These are phyloP conservation scores for Panicum virgatum DNA, from an alignment of 202 grass and related monocot species.

Conservation along the genomic window DNA sequence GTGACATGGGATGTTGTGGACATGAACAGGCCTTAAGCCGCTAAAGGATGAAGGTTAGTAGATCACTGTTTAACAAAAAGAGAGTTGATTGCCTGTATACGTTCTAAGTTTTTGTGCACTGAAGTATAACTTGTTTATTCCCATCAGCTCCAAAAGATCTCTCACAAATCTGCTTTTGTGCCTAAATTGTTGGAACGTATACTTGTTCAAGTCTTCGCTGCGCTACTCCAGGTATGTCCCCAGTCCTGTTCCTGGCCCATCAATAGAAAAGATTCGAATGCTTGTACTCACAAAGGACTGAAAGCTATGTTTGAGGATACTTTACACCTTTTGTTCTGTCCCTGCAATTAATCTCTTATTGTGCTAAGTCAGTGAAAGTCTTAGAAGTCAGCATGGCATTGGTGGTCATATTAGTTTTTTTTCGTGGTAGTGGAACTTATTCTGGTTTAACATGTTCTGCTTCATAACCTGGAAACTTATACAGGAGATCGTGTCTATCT, in stretches of 20 bases:
- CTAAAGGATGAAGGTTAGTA: too few relatives aligned
- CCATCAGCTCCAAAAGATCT: too few relatives aligned
- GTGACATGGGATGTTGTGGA: too few relatives aligned
- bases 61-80: too few relatives aligned
- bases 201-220: too few relatives aligned
- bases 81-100: too few relatives aligned
- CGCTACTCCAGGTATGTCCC: conserved; percentile 81
- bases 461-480: conserved; percentile 31
- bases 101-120: too few relatives aligned
- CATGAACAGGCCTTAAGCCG: too few relatives aligned
- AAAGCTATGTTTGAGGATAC: not conserved
- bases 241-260: not conserved
- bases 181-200: too few relatives aligned
- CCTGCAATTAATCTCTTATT: not conserved
- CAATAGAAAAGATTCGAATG: not conserved
- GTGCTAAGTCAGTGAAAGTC: not conserved
- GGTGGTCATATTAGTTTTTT: not conserved
- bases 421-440: not conserved
- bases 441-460: conserved; percentile 20
- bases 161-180: too few relatives aligned
- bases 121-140: too few relatives aligned
- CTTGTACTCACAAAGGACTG: not conserved
- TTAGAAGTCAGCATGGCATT: not conserved
- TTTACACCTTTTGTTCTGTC: conserved; percentile 1
- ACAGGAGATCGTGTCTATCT: conserved; percentile 90